Base-by-base conservation (phyloP, 129 eudicot genomes). In the Tanacetum coccineum region DNA sequence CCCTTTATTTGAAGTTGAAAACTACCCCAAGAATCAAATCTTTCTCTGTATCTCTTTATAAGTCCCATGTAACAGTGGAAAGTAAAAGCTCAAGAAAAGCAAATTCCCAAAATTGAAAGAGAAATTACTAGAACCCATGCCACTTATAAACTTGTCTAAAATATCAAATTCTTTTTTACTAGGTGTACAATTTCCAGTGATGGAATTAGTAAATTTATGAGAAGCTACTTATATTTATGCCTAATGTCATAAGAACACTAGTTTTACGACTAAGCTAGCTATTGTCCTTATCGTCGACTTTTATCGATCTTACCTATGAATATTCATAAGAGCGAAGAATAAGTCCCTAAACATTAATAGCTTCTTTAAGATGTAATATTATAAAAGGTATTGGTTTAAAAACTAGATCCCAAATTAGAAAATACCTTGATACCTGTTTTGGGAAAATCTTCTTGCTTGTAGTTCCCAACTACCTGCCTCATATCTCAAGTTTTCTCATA, bases 401-500 rank as follows among this genome's bases (percentile, higher is more conserved):
- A 59, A 59, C 64, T 19, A 64, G 70, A 74, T 66, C 42, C 64
- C 30, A 75, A 8, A 62, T 60, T 66, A 21, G 57, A 49, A 64
- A 59, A 50, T 32, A 71, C 51, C 45, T 17, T 47, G 65, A 61
- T 76, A 25, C 82, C 83, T 77, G 58, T 81, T 36, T 79, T 74
- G 71, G 82, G 95, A 72, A 87, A 85, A 83, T 76, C 79, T 45
- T 81, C 80, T 84, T 85, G 89, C 87, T 92, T 88, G 89, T 75
- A 74, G 76, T 66, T 71, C 73, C 80, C 78, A 83, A 70, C 95
- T 75, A 81, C 69, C 83, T 93, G 77, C 89, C 98, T 86, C 95
- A 61, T 80, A 48, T 62, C 82, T 78, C 81, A 93, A 93, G 98
- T 93, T 82, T 83, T 76, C 98, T 86, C 68, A 80, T 81, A 85